Evolutionary conservation across 1,284 basidiomycete genomes (phyloP).

Genomic region (Marasmius tenuissimus): DNA sequence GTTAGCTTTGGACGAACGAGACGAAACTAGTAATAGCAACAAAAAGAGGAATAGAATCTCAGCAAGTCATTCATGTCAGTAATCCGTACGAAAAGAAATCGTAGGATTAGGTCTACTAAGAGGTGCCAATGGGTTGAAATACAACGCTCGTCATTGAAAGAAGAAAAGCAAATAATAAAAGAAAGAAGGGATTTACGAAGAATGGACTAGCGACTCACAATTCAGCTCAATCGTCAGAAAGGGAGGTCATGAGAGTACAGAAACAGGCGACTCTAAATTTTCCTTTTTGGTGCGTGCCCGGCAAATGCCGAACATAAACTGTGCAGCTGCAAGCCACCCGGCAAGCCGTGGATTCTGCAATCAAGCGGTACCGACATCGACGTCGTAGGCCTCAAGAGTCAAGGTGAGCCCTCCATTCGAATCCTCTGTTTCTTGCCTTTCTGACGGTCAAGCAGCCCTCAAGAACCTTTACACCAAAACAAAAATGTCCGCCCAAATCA

Average conservation of each 20-base stretch:
- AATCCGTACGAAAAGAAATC: conserved; percentile 42
- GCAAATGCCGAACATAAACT: background rate
- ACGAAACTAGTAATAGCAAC: background rate
- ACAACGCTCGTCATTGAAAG: conserved; percentile 75
- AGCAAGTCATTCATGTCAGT: conserved; percentile 84
- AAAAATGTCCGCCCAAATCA: conserved; percentile 83
- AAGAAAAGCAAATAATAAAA: conserved; percentile 10
- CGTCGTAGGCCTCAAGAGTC: background rate
- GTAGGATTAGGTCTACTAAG: conserved; percentile 76
- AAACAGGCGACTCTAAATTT: conserved; percentile 1
- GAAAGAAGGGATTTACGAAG: conserved; percentile 9
- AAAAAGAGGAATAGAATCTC: conserved; percentile 39
- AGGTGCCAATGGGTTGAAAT: conserved; percentile 81
- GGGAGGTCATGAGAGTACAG: conserved; percentile 5
- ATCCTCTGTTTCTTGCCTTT: conserved; percentile 5
- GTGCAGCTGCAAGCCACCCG: conserved; percentile 3
- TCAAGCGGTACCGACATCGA: background rate
- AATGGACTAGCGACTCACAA: background rate
- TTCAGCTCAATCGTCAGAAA: conserved; percentile 13
- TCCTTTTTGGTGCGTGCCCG: conserved; percentile 21
- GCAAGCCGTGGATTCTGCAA: background rate
- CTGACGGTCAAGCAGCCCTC: background rate
- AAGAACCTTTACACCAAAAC: conserved; percentile 14
- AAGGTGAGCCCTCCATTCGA: conserved; percentile 17
- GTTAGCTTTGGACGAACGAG: background rate